These are phyloP conservation scores for Allantophomopsis lycopodina DNA, from an alignment of 2,329 filamentous ascomycete species.

Conservation along the genomic window DNA sequence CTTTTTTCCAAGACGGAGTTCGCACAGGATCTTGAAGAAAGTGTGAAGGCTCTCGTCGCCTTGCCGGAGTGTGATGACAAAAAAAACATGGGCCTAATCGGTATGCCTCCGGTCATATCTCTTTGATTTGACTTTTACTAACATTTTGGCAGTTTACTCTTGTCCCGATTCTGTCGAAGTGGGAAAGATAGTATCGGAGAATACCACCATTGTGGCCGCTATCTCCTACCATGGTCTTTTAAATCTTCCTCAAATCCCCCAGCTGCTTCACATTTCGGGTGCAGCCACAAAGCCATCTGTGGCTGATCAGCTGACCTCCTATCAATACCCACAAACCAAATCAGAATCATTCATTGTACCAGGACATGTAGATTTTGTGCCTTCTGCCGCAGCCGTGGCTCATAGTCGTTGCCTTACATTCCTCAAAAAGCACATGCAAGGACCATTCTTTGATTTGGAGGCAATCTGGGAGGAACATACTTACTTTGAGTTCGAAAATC, in stretches of 20 bases:
- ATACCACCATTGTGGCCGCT: no score
- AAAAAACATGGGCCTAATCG: conserved; percentile 23
- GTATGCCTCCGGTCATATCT: no score
- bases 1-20: not conserved
- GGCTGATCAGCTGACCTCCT: not conserved
- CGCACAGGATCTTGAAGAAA: not conserved
- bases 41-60: not conserved
- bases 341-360: conserved; percentile 6
- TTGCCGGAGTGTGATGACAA: conserved; percentile 11
- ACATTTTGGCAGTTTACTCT: no score
- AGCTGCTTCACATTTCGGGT: no score
- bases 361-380: conserved; percentile 4
- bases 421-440: conserved; percentile 45
- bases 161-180: no score
- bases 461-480: conserved; percentile 71
- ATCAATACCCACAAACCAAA: conserved; percentile 3
- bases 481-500: conserved; percentile 53
- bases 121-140: no score
- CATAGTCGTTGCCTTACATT: conserved; percentile 55
- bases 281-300: no score
- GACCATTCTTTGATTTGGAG: conserved; percentile 62
- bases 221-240: no score
- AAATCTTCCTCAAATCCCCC: no score
- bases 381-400: conserved; percentile 33
- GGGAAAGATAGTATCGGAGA: no score